Percentiles rank a stretch among this genome's conserved stretches.
These are phyloP conservation scores for Akebia trifoliata DNA, from an alignment of 164 flowering plant species.

Conservation along the genomic window DNA sequence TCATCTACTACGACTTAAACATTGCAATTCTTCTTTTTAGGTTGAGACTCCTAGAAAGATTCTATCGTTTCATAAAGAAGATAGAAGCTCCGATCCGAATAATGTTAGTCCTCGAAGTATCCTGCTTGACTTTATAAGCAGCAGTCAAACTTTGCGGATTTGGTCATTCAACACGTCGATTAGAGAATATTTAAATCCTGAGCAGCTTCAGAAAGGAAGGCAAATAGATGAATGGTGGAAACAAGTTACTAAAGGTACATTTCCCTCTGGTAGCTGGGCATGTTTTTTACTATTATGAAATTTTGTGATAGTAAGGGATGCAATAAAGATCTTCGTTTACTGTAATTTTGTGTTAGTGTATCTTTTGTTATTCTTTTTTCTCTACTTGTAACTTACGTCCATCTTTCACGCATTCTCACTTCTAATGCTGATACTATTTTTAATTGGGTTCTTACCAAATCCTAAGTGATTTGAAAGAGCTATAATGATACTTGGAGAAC, in stretches of 20 bases:
- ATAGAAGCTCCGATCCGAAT: slow-evolving; percentile 70
- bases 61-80: slow-evolving; percentile 90
- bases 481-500: too few relatives aligned
- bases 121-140: slow-evolving; percentile 90
- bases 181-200: slow-evolving; percentile 80
- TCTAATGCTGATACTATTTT: too few relatives aligned
- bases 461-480: too few relatives aligned
- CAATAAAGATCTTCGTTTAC: too few relatives aligned
- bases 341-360: too few relatives aligned
- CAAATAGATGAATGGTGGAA: slow-evolving; percentile 99
- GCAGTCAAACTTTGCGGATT: slow-evolving; percentile 87
- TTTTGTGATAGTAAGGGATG: not conserved
- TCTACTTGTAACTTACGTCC: too few relatives aligned
- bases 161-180: slow-evolving; percentile 86
- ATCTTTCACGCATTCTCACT: too few relatives aligned
- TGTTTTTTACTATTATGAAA: not conserved
- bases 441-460: too few relatives aligned
- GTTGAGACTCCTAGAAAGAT: slow-evolving; percentile 90
- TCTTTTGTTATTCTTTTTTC: too few relatives aligned
- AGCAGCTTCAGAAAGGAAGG: slow-evolving; percentile 95
- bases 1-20: not conserved
- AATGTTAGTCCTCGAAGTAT: slow-evolving; percentile 62
- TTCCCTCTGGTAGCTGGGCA: not conserved
- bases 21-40: slow-evolving; percentile 29
- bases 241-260: slow-evolving; percentile 80